Conservation (phyloP, 805 yeast species). For the Lachancea meyersii region DNA sequence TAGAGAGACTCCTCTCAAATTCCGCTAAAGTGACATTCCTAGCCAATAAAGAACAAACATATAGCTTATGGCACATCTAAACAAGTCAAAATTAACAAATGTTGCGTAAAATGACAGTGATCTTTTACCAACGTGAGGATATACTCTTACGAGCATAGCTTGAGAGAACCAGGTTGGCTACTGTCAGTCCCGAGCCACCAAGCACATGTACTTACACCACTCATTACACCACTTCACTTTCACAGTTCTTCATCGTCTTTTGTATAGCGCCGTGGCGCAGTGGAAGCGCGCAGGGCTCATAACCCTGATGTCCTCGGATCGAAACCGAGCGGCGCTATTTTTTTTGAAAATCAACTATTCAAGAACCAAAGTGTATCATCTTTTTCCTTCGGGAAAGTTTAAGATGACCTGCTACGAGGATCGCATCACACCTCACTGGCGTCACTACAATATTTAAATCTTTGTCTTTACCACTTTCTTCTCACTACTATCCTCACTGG, state of each 20-base stretch:
- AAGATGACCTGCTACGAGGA: not conserved
- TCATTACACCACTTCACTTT: not conserved
- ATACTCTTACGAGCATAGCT: too few relatives aligned
- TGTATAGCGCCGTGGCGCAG: constrained; percentile 89
- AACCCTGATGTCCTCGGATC: constrained; percentile 98
- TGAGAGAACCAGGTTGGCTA: too few relatives aligned
- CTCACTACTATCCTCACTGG: not conserved
- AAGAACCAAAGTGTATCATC: not conserved
- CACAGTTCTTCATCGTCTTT: not conserved
- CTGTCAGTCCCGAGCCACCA: too few relatives aligned
- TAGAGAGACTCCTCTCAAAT: too few relatives aligned
- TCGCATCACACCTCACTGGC: not conserved
- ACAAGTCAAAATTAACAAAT: too few relatives aligned
- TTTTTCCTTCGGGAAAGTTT: constrained; percentile 1
- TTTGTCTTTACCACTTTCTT: not conserved
- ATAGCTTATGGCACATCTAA: too few relatives aligned
- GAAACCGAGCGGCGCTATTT: constrained; percentile 88
- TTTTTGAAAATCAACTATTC: too few relatives aligned
- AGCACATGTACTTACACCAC: too few relatives aligned
- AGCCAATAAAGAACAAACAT: too few relatives aligned
- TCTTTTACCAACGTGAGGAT: too few relatives aligned
- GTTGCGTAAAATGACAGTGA: too few relatives aligned
- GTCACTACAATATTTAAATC: not conserved
- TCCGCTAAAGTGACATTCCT: too few relatives aligned
- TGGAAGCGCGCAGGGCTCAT: constrained; percentile 99